Evolutionary conservation across 1,139 yeast species (phyloP).

Genomic region (Magnusiomyces sp.): DNA sequence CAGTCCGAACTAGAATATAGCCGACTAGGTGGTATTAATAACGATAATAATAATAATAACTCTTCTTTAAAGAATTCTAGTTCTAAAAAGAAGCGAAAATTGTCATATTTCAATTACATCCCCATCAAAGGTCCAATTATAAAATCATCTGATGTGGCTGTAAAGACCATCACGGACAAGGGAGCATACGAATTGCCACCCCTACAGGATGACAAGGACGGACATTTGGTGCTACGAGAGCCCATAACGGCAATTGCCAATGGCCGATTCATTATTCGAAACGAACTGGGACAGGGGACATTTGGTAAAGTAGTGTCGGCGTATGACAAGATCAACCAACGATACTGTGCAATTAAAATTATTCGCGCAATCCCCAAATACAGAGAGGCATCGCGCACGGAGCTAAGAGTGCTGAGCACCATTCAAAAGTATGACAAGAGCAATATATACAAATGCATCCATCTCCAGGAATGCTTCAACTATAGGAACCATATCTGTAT

Average conservation of each 20-base stretch:
- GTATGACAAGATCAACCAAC: conserved; percentile 41
- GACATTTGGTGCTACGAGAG: conserved; percentile 28
- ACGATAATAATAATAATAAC: no score
- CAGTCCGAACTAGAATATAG: no score
- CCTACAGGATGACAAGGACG: conserved; percentile 28
- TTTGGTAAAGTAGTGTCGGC: conserved; percentile 82
- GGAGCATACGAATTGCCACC: no score
- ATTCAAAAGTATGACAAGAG: conserved; percentile 61
- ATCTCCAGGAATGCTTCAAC: conserved; percentile 83
- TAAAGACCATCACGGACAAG: no score
- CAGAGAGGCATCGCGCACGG: conserved; percentile 39
- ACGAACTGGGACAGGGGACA: conserved; percentile 83
- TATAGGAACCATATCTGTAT: conserved; percentile 90
- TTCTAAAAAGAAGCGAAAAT: background rate
- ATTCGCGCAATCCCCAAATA: conserved; percentile 46
- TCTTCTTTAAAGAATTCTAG: background rate
- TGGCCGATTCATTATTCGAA: conserved; percentile 38
- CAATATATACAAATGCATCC: conserved; percentile 52
- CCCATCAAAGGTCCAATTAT: no score
- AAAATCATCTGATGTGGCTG: no score
- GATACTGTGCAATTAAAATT: conserved; percentile 82
- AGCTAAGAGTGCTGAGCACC: conserved; percentile 66
- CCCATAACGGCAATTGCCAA: conserved; percentile 23
- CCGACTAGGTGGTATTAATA: no score
- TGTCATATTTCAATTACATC: background rate